phyloP scores from a whole-genome alignment of 257 asterid species.

The Solanum arcanum region DNA sequence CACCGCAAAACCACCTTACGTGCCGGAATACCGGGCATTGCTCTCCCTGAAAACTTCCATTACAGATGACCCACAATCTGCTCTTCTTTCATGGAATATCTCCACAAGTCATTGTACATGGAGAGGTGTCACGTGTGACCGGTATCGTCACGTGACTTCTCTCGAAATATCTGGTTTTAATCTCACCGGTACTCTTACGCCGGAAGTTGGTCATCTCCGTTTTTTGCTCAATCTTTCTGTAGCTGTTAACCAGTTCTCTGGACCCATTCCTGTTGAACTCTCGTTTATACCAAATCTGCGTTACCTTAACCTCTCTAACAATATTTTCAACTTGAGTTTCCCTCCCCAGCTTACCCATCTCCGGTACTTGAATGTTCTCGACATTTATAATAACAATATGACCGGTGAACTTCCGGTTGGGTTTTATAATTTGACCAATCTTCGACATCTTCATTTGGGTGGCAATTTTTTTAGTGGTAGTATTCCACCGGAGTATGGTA shows the following conservation, averaged over 20 bases:
- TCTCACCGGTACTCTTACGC: constrained; percentile 52
- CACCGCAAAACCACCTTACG: constrained; percentile 22
- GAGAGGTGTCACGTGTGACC: constrained; percentile 70
- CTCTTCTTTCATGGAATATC: constrained; percentile 50
- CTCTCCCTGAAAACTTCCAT: constrained; percentile 62
- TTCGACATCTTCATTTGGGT: constrained; percentile 68
- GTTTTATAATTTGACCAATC: constrained; percentile 25
- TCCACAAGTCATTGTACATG: constrained; percentile 56
- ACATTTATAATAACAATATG: constrained; percentile 69
- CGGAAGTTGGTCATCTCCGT: constrained; percentile 49
- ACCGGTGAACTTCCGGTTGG: constrained; percentile 55
- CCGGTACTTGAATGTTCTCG: constrained; percentile 46
- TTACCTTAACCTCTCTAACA: constrained; percentile 63
- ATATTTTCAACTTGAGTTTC: constrained; percentile 41
- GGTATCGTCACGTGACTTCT: constrained; percentile 47
- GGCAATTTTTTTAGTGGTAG: constrained; percentile 62
- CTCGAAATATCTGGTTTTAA: constrained; percentile 51
- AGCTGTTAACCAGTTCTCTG: constrained; percentile 45
- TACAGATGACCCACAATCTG: constrained; percentile 48
- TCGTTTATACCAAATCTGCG: constrained; percentile 39
- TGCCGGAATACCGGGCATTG: constrained; percentile 43
- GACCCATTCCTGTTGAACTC: constrained; percentile 53
- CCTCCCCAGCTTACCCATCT: constrained; percentile 43
- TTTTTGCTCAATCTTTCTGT: constrained; percentile 41
- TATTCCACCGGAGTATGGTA: constrained; percentile 58